phyloP scores from a whole-genome alignment of 139 green algal species.

The Chlorella ohadii region DNA sequence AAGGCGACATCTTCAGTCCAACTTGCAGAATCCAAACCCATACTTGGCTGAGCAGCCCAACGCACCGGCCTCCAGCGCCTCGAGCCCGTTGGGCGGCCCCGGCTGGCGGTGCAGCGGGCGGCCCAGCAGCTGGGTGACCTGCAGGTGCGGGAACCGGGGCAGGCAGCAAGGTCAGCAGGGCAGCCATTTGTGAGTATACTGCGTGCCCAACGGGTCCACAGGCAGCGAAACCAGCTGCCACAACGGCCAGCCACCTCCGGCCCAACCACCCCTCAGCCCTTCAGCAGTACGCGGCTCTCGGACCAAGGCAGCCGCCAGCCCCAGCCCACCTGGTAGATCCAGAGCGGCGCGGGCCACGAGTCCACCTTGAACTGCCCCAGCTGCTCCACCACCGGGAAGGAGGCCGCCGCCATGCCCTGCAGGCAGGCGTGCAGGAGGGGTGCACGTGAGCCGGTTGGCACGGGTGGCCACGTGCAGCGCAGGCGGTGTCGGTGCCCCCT shows the following conservation, averaged over 20 bases:
- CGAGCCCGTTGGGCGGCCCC: slow-evolving; percentile 35
- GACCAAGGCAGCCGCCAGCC: no score
- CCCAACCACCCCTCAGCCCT: no score
- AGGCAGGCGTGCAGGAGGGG: neutral
- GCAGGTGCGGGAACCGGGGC: neutral
- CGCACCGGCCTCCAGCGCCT: slow-evolving; percentile 32
- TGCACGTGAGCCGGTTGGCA: neutral
- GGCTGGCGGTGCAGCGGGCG: slow-evolving; percentile 64
- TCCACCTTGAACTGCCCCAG: slow-evolving; percentile 73
- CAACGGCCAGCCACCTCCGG: no score
- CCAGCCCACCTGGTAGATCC: slow-evolving; percentile 66
- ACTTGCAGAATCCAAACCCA: no score
- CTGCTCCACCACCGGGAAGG: slow-evolving; percentile 82
- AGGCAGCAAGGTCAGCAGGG: neutral
- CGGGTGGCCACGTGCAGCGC: no score
- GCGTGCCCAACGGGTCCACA: no score
- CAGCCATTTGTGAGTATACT: no score
- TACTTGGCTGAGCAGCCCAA: no score
- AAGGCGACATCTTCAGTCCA: no score
- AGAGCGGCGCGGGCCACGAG: slow-evolving; percentile 53
- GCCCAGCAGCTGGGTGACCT: slow-evolving; percentile 63
- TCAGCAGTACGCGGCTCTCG: no score
- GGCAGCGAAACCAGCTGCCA: no score
- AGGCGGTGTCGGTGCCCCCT: no score
- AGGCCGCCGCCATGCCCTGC: slow-evolving; percentile 65